Percentiles rank a stretch among this genome's conserved stretches.
phyloP scores from a whole-genome alignment of 2,329 filamentous ascomycete genomes.

The Zasmidium cellare region DNA sequence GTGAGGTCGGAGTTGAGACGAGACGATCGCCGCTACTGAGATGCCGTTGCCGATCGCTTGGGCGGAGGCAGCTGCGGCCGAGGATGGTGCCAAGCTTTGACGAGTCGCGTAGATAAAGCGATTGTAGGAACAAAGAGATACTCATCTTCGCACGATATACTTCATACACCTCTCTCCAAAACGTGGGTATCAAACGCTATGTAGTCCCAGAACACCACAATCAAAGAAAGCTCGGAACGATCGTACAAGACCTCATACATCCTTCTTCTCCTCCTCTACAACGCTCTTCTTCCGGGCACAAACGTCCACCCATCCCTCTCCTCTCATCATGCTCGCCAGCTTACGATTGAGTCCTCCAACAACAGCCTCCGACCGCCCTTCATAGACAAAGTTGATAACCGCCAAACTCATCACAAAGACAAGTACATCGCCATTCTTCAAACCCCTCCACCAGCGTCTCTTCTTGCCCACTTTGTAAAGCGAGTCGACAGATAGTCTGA shows the following conservation, averaged over 20 bases:
- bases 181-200: conserved; percentile 3
- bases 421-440: conserved; percentile 79
- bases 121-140: no score
- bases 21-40: neutral
- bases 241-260: conserved; percentile 7
- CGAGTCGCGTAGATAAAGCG: neutral
- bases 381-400: conserved; percentile 74
- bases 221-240: neutral
- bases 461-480: conserved; percentile 95
- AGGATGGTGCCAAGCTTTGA: neutral
- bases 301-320: conserved; percentile 71
- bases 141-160: neutral
- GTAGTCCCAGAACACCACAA: neutral
- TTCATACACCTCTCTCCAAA: neutral
- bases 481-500: conserved; percentile 75
- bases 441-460: conserved; percentile 80
- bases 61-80: neutral
- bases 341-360: conserved; percentile 68
- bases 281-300: conserved; percentile 15
- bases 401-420: conserved; percentile 80
- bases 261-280: conserved; percentile 25
- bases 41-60: neutral
- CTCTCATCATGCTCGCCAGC: conserved; percentile 70
- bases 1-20: neutral
- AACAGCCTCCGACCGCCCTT: conserved; percentile 67